Percentiles rank a stretch among this genome's conserved stretches.
These are phyloP conservation scores for Trifolium subterraneum DNA, from an alignment of 306 rosid species.

Conservation along the genomic window DNA sequence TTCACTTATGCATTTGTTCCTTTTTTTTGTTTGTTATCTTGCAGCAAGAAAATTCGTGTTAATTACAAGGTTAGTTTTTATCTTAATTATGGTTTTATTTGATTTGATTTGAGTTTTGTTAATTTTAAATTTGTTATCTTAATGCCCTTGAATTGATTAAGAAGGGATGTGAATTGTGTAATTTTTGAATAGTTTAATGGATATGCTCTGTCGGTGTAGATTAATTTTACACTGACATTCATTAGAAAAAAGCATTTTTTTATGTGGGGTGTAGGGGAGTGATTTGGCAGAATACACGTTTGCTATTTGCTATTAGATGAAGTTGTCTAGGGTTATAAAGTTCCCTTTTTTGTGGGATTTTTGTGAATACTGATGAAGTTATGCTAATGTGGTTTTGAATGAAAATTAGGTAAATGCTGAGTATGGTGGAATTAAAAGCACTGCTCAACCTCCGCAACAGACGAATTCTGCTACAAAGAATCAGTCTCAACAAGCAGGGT, in stretches of 20 bases:
- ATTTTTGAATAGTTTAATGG: no score
- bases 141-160: neutral
- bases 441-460: slow-evolving; percentile 55
- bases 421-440: slow-evolving; percentile 68
- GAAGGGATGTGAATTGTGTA: no score
- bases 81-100: neutral
- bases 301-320: no score
- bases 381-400: slow-evolving; percentile 27
- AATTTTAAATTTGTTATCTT: neutral
- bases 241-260: no score
- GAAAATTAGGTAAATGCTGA: slow-evolving; percentile 62
- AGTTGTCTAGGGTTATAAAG: neutral
- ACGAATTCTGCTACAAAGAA: slow-evolving; percentile 46
- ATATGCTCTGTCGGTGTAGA: no score
- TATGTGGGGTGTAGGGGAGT: no score
- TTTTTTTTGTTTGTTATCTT: neutral
- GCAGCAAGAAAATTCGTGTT: slow-evolving; percentile 76
- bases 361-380: neutral
- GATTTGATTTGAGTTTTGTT: neutral
- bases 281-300: no score
- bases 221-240: no score
- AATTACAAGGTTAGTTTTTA: slow-evolving; percentile 77
- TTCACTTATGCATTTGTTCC: neutral
- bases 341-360: neutral
- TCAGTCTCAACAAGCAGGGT: slow-evolving; percentile 51